Evolutionary conservation across 2,329 filamentous ascomycete species (phyloP).

Genomic region (Nannizziopsis barbatae): DNA sequence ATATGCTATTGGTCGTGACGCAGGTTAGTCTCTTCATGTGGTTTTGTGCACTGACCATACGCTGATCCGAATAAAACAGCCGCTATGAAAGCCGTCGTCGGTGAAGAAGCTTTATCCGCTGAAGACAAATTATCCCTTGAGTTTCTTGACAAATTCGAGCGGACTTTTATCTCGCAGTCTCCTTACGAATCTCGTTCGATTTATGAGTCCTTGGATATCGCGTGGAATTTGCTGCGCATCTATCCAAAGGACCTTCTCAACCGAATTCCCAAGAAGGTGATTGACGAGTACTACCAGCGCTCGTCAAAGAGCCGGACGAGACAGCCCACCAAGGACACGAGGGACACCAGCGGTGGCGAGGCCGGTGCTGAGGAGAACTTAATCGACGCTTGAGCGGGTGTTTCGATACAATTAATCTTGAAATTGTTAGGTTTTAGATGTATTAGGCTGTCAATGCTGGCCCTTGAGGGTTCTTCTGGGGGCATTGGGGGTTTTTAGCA

Average conservation of each 20-base stretch:
- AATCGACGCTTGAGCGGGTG: conserved; percentile 29
- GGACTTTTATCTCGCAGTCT: conserved; percentile 83
- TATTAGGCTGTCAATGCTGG: not conserved
- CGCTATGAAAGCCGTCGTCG: conserved; percentile 98
- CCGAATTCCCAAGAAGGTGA: conserved; percentile 73
- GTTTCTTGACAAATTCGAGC: conserved; percentile 97
- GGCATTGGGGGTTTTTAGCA: not conserved
- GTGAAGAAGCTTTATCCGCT: conserved; percentile 87
- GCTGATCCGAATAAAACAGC: conserved; percentile 37
- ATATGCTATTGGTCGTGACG: conserved; percentile 97
- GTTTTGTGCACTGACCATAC: not conserved
- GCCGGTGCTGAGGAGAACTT: conserved; percentile 28
- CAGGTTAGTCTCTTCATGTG: conserved; percentile 35
- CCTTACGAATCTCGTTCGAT: conserved; percentile 86
- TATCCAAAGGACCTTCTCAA: conserved; percentile 98
- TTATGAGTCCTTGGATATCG: conserved; percentile 86
- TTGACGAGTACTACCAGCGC: conserved; percentile 73
- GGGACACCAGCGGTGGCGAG: conserved; percentile 31
- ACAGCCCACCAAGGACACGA: conserved; percentile 36
- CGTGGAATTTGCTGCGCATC: conserved; percentile 91
- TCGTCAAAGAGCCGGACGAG: conserved; percentile 30
- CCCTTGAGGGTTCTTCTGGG: conserved; percentile 1
- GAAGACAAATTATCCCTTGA: conserved; percentile 97
- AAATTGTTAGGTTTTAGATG: not conserved
- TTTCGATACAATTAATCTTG: not conserved